Base-by-base conservation (phyloP, 2,329 filamentous ascomycete genomes). In the Gaeumannomyces sp. region DNA sequence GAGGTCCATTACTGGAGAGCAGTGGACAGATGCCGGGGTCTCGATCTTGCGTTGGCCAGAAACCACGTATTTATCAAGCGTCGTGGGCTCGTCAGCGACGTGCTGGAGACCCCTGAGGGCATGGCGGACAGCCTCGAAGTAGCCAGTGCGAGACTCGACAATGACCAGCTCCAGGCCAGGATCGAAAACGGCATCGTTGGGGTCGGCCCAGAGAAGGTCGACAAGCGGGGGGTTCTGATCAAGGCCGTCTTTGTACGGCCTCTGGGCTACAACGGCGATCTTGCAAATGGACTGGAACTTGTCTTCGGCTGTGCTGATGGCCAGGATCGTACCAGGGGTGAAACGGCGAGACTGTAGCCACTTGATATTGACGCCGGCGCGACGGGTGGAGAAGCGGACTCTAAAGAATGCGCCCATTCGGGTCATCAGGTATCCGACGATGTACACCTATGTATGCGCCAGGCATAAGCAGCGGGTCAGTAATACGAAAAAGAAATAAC, bases 111-210 rank as follows among this genome's bases (percentile, higher is more conserved):
- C 89, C 19, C 85, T 78, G 72, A 97, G 80, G 0, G 88, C 89
- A 72, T 96, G 86, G 0, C 91, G 83, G 53, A 85, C 82, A 0
- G 90, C 86, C 73, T 97, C 93, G 68, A 86, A 97, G 72, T 93
- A 96, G 0, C 90, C 88, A 0, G 76, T 75, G 3, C 88, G 83
- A 1, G 89, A 83, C 72, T 97, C 92, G 0, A 97, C 77, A 91
- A 97, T 96, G 14, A 93, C 75, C 74, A 88, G 88, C 69, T 90
- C 86, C 45, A 83, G 75, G 22, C 83, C 81, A 0, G 92, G 87
- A 70, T 97, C 89, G 61, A 96, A 79, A 3, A 83, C 66, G 0
- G 87, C 78, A 29, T 93, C 84, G 3, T 85, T 77, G 0, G 80
- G 71, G 10, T 82, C 75, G 0, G 85, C 83, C 78, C 92, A 93